Base-by-base conservation (phyloP, 495 filamentous ascomycete genomes). In the Annulohypoxylon bovei region DNA sequence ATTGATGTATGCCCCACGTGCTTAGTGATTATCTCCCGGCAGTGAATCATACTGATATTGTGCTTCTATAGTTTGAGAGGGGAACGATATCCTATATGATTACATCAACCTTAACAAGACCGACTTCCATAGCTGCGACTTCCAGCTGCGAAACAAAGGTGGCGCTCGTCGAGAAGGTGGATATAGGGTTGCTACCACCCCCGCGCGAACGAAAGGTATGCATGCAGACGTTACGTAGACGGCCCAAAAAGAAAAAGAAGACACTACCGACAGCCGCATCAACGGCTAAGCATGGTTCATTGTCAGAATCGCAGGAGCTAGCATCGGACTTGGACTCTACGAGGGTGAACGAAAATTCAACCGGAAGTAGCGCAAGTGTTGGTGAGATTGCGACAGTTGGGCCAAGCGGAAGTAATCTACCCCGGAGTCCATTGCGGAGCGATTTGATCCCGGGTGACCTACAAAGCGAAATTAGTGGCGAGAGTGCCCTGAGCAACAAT, bases 31-130 rank as follows among this genome's bases (percentile, higher is more conserved):
- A 53, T 27, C n/a, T 35, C 3, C 22, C 30, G 6, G 0, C 23
- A 9, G 12, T 27, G 42, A 52, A 63, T 50, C 27, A 55, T 55
- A 52, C 75, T 78, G 71, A 78, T 75, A 25, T 23, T 63, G 39
- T 37, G 4, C 23, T 42, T 54, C 44, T 40, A 25, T 77, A 98
- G 94, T 99, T 99, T 77, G 96, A 99, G 81, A 89, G 94, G 70
- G 95, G 96, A 20, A 93, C 92, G 12, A 93, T 99, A 72, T 90
- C 90, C 6, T 99, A 98, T 80, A 88, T 92, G 79, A 86, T 98
- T 73, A 92, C 92, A 16, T 89, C 95, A 44, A 98, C 93, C 25
- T 75, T 98, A 49, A 99, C 96, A 7, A 89, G 93, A 55, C 95
- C 96, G 5, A 94, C 91, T 0, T 91, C 94, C 12, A 93, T 97